Evolutionary conservation across 495 filamentous ascomycete species (phyloP), one percentile per base, ranked within the genome.

Genomic region (Aspergillus asperescens): DNA sequence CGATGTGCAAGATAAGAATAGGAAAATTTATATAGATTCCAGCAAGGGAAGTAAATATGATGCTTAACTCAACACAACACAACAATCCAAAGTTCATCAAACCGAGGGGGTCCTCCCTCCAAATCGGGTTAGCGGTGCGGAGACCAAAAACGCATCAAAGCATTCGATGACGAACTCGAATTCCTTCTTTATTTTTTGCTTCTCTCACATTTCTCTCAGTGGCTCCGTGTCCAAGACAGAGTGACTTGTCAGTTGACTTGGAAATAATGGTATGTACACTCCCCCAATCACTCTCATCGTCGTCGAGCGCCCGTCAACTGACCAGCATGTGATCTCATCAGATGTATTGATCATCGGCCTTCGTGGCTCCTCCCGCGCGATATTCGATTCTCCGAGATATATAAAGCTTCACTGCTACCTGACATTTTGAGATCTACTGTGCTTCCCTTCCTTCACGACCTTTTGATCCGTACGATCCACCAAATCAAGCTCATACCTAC

Each of bases 321-420:
- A 54, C 53, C 58, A 61, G 60, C 65, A 69, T 70, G 65, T 68
- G 67, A 71, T 60, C 55, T 50, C 54, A 41, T 61, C 63, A 67
- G 46, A 57, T 44, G 61, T 58, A 41, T 52, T 54, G 60, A 64
- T 62, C 63, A 56, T 50, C 54, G 44, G 38, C 22, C 54, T 24
- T 60, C 55, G 45, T 48, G 31, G 45, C 31, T 45, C 61, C 8
- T 48, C 42, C 41, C 47, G n/a, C n/a, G n/a, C n/a, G 39, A 40
- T 16, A 42, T 42, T 28, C 22, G 38, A 8, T 32, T n/a, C 8
- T 24, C 19, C 13, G n/a, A 48, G 32, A 34, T 51, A 45, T 57
- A 57, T 47, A 57, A 49, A 52, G 40, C 40, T 25, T 8, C 34
- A 42, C 20, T 12, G 1, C 13, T 24, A 18, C 35, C 38, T 15